Evolutionary conservation across 352 stramenopile species (phyloP), one percentile per base, ranked within the genome.

Genomic region (Phytophthora ramorum): DNA sequence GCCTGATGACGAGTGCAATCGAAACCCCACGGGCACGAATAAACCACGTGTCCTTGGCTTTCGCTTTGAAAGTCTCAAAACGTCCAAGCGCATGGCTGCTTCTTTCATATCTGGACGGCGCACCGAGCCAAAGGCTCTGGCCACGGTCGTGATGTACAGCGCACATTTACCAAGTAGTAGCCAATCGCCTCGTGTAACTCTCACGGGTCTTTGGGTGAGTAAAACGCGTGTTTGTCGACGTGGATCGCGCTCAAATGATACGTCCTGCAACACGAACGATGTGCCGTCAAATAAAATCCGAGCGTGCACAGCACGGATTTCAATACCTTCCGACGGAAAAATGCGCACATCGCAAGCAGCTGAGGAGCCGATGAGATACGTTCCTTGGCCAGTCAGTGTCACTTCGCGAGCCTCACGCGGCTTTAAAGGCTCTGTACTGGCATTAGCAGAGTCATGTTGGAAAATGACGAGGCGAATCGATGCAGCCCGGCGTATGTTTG

Each of bases 201-300:
- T 76, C 3, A 81, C 88, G 3, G 81, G 72, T 22, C 52, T 48
- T 16, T 81, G 66, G 7, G 68, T 60, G 4, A 91, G 66, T 46
- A 73, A 45, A 0, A 92, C 73, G 16, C 84, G 82, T 0, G 82
- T 91, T 59, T 87, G 80, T 14, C 68, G 72, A 16, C 57, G 63
- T 38, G 75, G 76, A 17, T 90, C 86, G 1, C 76, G 71, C 41
- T 92, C 80, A 54, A 92, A 91, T 7, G 82, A 90, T 16, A 92
- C 60, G 26, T 92, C 84, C 54, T 92, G 76, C 7, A 92, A 63
- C 40, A 92, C 59, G 51, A 89, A 92, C n/a, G 82, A 87, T 16
- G 64, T 63, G 2, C 82, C 82, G 28, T 93, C 82, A 44, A 91
- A 90, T 0, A 64, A 41, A 47, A 93, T 90, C 20, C 82, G 72